Conservation (phyloP, 352 stramenopile genomes). For the Discostella stelligera region DNA sequence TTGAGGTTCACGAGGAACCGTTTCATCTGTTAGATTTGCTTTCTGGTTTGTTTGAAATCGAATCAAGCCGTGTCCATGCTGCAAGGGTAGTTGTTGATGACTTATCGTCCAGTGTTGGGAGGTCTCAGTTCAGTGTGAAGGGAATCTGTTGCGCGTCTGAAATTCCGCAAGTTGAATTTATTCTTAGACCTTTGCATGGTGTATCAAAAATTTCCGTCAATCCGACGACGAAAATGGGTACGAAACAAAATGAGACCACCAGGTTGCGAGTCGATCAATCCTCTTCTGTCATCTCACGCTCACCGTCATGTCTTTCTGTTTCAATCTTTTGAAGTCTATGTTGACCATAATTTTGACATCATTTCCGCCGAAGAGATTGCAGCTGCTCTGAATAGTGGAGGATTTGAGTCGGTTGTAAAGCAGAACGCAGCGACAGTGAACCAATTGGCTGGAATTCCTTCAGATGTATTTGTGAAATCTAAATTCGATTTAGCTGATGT, state of each 20-base stretch:
- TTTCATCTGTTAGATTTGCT: slow-evolving; percentile 40
- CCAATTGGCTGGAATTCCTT: slow-evolving; percentile 37
- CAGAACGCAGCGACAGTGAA: slow-evolving; percentile 36
- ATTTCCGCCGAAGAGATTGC: slow-evolving; percentile 39
- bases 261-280: background rate
- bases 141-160: slow-evolving; percentile 68
- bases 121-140: slow-evolving; percentile 46
- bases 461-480: slow-evolving; percentile 47
- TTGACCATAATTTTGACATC: slow-evolving; percentile 49
- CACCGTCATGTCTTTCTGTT: background rate
- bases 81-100: slow-evolving; percentile 13
- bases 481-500: slow-evolving; percentile 37
- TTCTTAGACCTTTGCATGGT: slow-evolving; percentile 43
- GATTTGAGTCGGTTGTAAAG: slow-evolving; percentile 47
- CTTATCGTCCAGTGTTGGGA: slow-evolving; percentile 20
- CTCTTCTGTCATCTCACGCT: background rate
- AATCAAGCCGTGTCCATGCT: slow-evolving; percentile 34
- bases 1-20: slow-evolving; percentile 25
- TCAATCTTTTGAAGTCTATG: slow-evolving; percentile 32
- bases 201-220: slow-evolving; percentile 50
- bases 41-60: slow-evolving; percentile 39
- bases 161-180: slow-evolving; percentile 41
- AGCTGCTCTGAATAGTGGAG: slow-evolving; percentile 43
- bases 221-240: slow-evolving; percentile 50
- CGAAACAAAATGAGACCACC: background rate